Base-by-base conservation (phyloP, 345 rosid genomes). In the Camelina laxa region DNA sequence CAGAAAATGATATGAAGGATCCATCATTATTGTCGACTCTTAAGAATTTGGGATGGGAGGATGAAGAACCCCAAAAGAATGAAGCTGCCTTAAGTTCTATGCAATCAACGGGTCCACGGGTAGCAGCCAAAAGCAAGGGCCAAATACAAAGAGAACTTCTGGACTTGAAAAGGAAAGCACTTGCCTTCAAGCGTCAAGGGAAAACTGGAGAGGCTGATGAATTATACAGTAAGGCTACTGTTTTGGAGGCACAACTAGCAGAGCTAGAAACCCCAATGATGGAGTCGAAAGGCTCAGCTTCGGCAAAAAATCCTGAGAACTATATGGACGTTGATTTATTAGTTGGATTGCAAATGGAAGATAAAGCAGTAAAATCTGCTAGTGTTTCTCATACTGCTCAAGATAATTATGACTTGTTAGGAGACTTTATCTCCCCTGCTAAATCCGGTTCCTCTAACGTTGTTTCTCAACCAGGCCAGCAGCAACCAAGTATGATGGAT, bases 1-100 rank as follows among this genome's bases (percentile, higher is more conserved):
- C 87, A 24, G 93, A 82, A 65, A 72, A 80, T 50, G 90, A 87
- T 78, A 84, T 87, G 91, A 81, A 62, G 67, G 91, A 85, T 68
- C 90, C 91, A 14, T 27, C 81, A 16, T 42, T 86, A 35, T 78
- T 83, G 49, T 85, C 85, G 0, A 72, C 83, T 70, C 81, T 90
- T 45, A 84, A 78, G 47, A 82, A 77, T 73, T 70, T 90, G 67
- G 90, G 91, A n/a, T 82, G 86, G 92, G 80, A 84, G 56, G 88
- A 80, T 24, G 93, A 86, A 68, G 82, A 79, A 42, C 30, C 58
- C 44, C 82, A 81, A 60, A 64, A 83, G 59, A 69, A 73, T 60
- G 58, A 59, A 73, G 63, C 50, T 69, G 54, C 73, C 15, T 39
- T 10, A 65, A 75, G 77, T 75, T 71, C 84, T 67, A 44, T 36